Base-by-base conservation (phyloP, 768 basidiomycete genomes). In the Podaxis mareebaensis region DNA sequence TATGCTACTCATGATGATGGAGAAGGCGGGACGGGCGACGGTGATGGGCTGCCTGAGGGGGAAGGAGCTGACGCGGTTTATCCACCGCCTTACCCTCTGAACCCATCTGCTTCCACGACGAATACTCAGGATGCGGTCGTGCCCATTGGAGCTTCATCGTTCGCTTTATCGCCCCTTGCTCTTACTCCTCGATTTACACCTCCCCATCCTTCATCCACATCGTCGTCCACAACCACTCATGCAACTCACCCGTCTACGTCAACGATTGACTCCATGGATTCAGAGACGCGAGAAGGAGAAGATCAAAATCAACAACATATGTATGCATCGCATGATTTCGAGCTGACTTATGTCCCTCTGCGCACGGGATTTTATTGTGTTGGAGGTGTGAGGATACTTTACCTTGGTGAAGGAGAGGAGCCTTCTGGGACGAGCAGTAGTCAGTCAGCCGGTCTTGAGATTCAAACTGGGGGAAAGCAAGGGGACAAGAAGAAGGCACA, bases 361-460 rank as follows among this genome's bases (percentile, higher is more conserved):
- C 77, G 74, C 53, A 78, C 76, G 4, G 93, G 93, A 0, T 90
- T 90, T 70, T 75, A 78, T 26, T 77, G 77, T 3, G 80, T 88
- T 17, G 92, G 92, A 17, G 92, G 92, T 1, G 70, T 94, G 62
- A 82, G 91, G n/a, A 77, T 91, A 30, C 67, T 94, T 28, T 74
- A 92, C 28, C 66, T 90, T 0, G 83, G 83, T 38, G 70, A 70
- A 36, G 66, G 63, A 28, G 65, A 67, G 11, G 51, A 66, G 33
- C 36, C n/a, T 12, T n/a, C 46, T 3, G 61, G 24, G 46, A 17
- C 22, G 15, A 39, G 26, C 4, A 4, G 30, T n/a, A 17, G 54
- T n/a, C n/a, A 38, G 11, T 36, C 13, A 10, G 3, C 33, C 15
- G 53, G 30, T 13, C 44, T 57, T 28, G 61, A 56, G 22, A 40